A percentile compares a stretch with the other conserved stretches of the same genome.
These are phyloP conservation scores for Phascolomyces articulosus DNA, from an alignment of 371 early-diverging fungal species.

Conservation along the genomic window DNA sequence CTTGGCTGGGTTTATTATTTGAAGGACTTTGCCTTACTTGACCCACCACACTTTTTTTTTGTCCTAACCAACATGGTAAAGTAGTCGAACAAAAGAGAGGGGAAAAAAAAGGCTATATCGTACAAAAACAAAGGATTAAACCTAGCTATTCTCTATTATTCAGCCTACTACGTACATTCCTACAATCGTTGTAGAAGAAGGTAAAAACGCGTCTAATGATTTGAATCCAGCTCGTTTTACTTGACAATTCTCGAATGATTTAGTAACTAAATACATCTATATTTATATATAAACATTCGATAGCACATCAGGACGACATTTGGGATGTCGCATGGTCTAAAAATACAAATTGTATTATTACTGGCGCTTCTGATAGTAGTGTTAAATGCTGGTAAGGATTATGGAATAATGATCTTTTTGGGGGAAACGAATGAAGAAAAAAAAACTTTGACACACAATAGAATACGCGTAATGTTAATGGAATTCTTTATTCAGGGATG, in stretches of 20 bases:
- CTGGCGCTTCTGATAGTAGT: conserved; percentile 79
- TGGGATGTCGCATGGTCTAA: conserved; percentile 84
- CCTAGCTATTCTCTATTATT: neutral
- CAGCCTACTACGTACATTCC: conserved; percentile 68
- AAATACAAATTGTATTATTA: conserved; percentile 64
- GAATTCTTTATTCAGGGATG: conserved; percentile 56
- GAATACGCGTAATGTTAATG: neutral
- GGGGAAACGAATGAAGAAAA: neutral
- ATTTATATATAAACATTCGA: neutral
- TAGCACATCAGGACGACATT: conserved; percentile 84
- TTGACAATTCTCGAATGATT: neutral
- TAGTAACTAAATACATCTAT: neutral
- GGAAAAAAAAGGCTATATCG: too few species aligned
- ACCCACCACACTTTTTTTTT: too few species aligned
- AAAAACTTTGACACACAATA: neutral
- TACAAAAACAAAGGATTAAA: too few species aligned
- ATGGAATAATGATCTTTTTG: neutral
- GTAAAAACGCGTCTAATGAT: conserved; percentile 29
- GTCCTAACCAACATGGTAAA: too few species aligned
- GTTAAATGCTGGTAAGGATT: conserved; percentile 75
- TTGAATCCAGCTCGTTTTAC: neutral
- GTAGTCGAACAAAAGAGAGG: too few species aligned
- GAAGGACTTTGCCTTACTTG: too few species aligned
- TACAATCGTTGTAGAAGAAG: conserved; percentile 56
- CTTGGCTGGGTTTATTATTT: too few species aligned